Evolutionary conservation across 2,329 filamentous ascomycete species (phyloP).

Genomic region (Fusarium caatingaense): DNA sequence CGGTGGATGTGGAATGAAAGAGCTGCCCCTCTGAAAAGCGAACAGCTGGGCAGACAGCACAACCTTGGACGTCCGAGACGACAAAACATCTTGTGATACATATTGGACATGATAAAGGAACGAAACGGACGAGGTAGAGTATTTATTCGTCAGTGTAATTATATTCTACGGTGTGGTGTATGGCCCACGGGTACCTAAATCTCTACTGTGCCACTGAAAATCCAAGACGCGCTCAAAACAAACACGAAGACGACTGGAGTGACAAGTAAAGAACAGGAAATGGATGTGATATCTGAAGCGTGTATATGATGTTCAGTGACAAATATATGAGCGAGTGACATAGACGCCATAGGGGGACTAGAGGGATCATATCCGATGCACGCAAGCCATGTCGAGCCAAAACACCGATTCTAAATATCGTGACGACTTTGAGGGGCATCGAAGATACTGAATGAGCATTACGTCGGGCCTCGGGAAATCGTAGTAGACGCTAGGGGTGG

Average conservation of each 20-base stretch:
- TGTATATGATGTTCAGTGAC: accelerated
- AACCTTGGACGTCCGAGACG: neutral
- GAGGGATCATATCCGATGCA: neutral
- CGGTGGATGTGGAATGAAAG: neutral
- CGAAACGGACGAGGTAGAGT: neutral
- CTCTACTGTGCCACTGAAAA: neutral
- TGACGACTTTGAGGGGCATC: accelerated
- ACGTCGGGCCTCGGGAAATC: accelerated
- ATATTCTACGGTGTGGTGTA: neutral
- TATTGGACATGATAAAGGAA: neutral
- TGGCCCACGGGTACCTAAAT: neutral
- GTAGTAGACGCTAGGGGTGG: neutral
- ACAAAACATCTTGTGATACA: neutral
- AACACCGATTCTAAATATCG: neutral
- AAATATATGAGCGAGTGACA: neutral
- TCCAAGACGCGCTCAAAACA: neutral
- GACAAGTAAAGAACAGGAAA: accelerated
- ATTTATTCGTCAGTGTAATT: neutral
- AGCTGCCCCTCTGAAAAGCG: neutral
- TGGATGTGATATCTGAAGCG: accelerated
- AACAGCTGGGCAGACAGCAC: neutral
- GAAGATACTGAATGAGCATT: accelerated
- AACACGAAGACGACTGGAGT: accelerated
- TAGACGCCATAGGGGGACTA: neutral
- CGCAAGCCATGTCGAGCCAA: neutral